These are phyloP conservation scores for Coccomyxa sp. DNA, from an alignment of 139 green algal genomes.

Conservation along the genomic window DNA sequence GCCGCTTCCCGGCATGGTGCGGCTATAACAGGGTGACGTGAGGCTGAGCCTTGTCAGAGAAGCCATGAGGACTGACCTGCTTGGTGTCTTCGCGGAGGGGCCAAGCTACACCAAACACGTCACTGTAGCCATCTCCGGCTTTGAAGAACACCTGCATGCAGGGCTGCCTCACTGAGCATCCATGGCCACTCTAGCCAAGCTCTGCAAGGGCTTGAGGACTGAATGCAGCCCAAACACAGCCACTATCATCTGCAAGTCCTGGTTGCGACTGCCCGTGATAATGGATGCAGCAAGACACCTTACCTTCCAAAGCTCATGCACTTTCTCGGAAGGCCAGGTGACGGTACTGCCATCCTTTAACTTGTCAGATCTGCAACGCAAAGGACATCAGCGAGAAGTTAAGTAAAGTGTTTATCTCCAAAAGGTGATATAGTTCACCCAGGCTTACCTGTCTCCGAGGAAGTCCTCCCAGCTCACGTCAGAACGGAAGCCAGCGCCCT, in stretches of 20 bases:
- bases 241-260: not conserved
- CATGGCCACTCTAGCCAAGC: not conserved
- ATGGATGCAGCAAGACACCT: not conserved
- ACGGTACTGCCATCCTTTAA: not conserved
- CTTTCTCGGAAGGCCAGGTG: slow-evolving; percentile 1
- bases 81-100: slow-evolving; percentile 14
- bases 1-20: too few relatives aligned
- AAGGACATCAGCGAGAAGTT: not conserved
- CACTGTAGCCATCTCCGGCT: slow-evolving; percentile 19
- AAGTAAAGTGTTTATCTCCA: not conserved
- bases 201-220: not conserved
- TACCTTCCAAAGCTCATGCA: not conserved
- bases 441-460: not conserved
- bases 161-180: not conserved
- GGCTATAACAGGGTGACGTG: too few relatives aligned
- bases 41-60: too few relatives aligned
- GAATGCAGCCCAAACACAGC: not conserved
- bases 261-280: not conserved
- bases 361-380: not conserved
- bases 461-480: not conserved
- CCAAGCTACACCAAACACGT: slow-evolving; percentile 28
- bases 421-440: not conserved
- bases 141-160: slow-evolving; percentile 37
- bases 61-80: not conserved
- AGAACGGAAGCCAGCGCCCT: not conserved